Base-by-base conservation (phyloP, 2,329 filamentous ascomycete species). In the Albophoma yamanashiensis region DNA sequence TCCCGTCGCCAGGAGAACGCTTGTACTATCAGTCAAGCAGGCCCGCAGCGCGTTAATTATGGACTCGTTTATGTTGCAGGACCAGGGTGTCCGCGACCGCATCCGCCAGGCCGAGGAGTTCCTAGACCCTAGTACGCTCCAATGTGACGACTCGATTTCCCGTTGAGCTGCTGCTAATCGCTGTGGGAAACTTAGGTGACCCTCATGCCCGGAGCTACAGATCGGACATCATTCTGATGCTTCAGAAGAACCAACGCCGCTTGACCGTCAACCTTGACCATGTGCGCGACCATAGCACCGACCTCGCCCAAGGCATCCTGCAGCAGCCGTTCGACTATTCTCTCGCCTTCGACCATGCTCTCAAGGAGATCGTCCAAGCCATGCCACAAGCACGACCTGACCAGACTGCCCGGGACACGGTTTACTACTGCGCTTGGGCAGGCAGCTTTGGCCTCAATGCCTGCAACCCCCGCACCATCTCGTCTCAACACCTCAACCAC, bases 401-500 rank as follows among this genome's bases (percentile, higher is more conserved):
- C 66, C 91, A 96, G 73, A 87, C 85, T 1, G 82, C 85, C 52
- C 86, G 89, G 38, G 92, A 97, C 71, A 85, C 87, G 50, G 81
- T 91, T 67, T 99, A 96, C 77, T 97, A 99, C 73, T 97, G 94
- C 70, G 94, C 94, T n/a, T 97, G 91, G 78, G 86, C 93, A 59
- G 94, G 94, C 65, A 96, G 91, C 71, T 99, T 99, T 71, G 94
- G 95, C 65, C 87, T 97, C 71, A 94, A 91, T 72, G 84, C 92
- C 15, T 97, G 92, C 82, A 99, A 97, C 70, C 94, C 94, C 47
- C 86, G 94, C 66, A 97, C 94, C 0, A 78, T 99, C 38, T 91
- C 91, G 57, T 97, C 93, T 2, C 82, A 86, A 47, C 90, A 96
- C 68, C 83, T 99, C 60, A 99, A 99, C 74, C 88, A 90, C 70